phyloP scores from a whole-genome alignment of 768 basidiomycete genomes.

The Roridomyces roridus region DNA sequence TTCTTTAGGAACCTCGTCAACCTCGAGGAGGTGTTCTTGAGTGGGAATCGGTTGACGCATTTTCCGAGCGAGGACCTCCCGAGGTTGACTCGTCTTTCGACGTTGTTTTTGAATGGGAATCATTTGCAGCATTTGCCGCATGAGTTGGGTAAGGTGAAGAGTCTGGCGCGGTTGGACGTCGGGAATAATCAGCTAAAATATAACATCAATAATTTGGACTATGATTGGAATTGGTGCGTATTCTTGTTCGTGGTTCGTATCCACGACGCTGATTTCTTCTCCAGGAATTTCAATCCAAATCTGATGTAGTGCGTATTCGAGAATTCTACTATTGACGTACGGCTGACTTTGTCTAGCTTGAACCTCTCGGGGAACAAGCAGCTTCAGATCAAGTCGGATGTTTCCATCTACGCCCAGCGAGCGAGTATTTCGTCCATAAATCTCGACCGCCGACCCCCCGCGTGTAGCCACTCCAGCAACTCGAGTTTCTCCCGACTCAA shows the following conservation, averaged over 20 bases:
- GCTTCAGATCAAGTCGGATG: slow-evolving; percentile 89
- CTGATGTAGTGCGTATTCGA: slow-evolving; percentile 68
- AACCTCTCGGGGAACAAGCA: slow-evolving; percentile 98
- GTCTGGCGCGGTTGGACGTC: slow-evolving; percentile 83
- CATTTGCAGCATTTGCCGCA: slow-evolving; percentile 90
- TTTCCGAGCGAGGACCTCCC: slow-evolving; percentile 91
- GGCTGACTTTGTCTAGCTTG: slow-evolving; percentile 43
- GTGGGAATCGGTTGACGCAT: slow-evolving; percentile 92
- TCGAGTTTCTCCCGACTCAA: slow-evolving; percentile 90
- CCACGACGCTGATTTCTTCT: background rate
- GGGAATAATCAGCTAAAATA: slow-evolving; percentile 95
- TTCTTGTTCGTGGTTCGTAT: background rate
- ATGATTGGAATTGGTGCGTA: slow-evolving; percentile 97
- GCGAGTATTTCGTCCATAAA: slow-evolving; percentile 27
- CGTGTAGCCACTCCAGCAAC: too few species aligned
- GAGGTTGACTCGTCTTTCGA: slow-evolving; percentile 66
- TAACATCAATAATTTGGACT: slow-evolving; percentile 98
- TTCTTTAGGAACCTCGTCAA: slow-evolving; percentile 77
- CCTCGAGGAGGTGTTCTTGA: slow-evolving; percentile 89
- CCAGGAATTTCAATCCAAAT: slow-evolving; percentile 95
- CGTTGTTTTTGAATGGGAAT: slow-evolving; percentile 93
- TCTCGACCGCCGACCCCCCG: slow-evolving; percentile 49
- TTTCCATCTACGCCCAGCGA: slow-evolving; percentile 39
- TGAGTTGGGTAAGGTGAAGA: slow-evolving; percentile 84
- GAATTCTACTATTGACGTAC: background rate